A percentile compares a stretch with the other conserved stretches of the same genome.
These are phyloP conservation scores for Leccinum griseonigrum DNA, from an alignment of 1,284 basidiomycete genomes.

Conservation along the genomic window DNA sequence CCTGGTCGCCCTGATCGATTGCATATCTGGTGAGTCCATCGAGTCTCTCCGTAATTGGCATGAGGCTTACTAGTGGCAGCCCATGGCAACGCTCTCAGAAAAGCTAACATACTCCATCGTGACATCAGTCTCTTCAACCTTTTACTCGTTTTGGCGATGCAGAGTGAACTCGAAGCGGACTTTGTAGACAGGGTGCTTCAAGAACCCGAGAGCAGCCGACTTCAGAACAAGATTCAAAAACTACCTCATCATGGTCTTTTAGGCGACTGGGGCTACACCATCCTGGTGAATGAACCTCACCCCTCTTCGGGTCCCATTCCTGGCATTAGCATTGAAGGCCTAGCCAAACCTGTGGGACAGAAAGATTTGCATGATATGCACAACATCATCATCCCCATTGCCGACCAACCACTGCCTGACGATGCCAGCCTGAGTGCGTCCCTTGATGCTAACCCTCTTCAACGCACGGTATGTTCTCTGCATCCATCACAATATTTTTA, in stretches of 20 bases:
- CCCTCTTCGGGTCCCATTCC: neutral
- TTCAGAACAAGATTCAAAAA: neutral
- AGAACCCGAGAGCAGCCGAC: neutral
- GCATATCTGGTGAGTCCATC: neutral
- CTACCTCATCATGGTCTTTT: neutral
- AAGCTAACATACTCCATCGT: neutral
- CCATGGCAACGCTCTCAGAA: neutral
- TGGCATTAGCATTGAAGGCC: neutral
- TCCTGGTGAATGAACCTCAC: neutral
- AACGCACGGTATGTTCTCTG: neutral
- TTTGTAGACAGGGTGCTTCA: neutral
- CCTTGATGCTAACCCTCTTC: neutral
- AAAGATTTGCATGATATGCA: neutral
- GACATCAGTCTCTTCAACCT: slow-evolving; percentile 9
- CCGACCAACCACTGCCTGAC: neutral
- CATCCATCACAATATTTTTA: neutral
- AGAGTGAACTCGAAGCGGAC: neutral
- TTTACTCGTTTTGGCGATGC: neutral
- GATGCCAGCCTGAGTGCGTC: neutral
- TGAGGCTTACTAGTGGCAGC: neutral
- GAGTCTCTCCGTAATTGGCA: too few species aligned
- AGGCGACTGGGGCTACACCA: neutral
- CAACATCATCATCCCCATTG: neutral
- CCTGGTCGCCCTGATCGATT: slow-evolving; percentile 3
- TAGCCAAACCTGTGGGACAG: neutral